These are phyloP conservation scores for Botrytis byssoidea DNA, from an alignment of 2,329 filamentous ascomycete species.

Conservation along the genomic window DNA sequence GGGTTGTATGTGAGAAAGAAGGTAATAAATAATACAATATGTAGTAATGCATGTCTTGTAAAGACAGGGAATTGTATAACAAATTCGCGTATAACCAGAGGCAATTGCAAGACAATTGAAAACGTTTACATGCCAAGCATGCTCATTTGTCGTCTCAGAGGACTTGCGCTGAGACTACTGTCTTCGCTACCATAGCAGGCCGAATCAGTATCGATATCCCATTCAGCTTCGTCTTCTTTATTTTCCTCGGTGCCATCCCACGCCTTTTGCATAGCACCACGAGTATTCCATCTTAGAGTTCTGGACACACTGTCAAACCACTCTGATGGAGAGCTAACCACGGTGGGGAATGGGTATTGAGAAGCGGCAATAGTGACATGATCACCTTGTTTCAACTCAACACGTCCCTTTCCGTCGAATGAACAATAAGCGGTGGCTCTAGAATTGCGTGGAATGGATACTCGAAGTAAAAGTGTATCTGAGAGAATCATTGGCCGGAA, in stretches of 20 bases:
- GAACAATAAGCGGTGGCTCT: slow-evolving; percentile 94
- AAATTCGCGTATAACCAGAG: background rate
- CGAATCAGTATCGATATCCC: slow-evolving; percentile 93
- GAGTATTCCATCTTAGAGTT: slow-evolving; percentile 91
- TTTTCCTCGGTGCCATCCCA: slow-evolving; percentile 55
- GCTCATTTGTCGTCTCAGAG: slow-evolving; percentile 71
- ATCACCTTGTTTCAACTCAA: slow-evolving; percentile 90
- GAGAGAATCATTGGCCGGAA: slow-evolving; percentile 98
- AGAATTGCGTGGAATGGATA: slow-evolving; percentile 79
- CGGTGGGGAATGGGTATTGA: slow-evolving; percentile 95
- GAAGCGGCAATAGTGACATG: slow-evolving; percentile 95
- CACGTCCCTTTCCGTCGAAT: slow-evolving; percentile 94
- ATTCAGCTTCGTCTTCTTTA: slow-evolving; percentile 58
- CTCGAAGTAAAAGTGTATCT: slow-evolving; percentile 87
- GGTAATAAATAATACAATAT: background rate
- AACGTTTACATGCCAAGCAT: slow-evolving; percentile 57
- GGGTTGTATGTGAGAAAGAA: background rate
- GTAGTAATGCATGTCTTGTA: background rate
- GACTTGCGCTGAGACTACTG: slow-evolving; percentile 64
- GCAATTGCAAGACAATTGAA: background rate
- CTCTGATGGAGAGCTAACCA: slow-evolving; percentile 83
- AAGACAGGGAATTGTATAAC: background rate
- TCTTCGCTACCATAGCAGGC: slow-evolving; percentile 71
- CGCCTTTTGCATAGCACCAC: slow-evolving; percentile 87
- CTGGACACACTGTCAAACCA: slow-evolving; percentile 97